Evolutionary conservation across 345 rosid genomes (phyloP).

Genomic region (Eutrema heterophyllum): DNA sequence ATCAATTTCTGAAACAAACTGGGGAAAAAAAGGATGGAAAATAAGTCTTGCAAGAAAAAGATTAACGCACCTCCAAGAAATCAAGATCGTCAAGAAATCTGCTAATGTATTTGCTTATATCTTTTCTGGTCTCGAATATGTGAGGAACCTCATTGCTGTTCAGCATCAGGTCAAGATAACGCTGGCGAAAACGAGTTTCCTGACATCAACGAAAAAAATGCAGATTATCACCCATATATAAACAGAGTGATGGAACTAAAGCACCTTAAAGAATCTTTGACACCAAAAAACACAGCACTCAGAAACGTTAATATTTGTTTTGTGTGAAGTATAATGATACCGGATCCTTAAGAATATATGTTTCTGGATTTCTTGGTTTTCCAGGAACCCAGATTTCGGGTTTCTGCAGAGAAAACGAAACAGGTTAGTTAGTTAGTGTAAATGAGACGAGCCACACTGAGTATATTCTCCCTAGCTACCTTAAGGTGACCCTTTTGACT

Average conservation of each 20-base stretch:
- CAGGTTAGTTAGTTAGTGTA: neutral
- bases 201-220: slow-evolving; percentile 14
- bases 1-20: too few species aligned
- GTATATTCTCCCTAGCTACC: slow-evolving; percentile 40
- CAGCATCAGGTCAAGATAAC: slow-evolving; percentile 78
- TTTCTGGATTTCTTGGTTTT: slow-evolving; percentile 60
- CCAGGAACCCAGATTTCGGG: slow-evolving; percentile 61
- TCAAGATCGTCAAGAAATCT: slow-evolving; percentile 60
- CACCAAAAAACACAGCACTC: neutral
- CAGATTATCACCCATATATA: too few species aligned
- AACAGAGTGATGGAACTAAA: neutral
- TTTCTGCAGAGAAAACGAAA: slow-evolving; percentile 39
- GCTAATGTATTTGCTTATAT: slow-evolving; percentile 44
- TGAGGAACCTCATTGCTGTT: slow-evolving; percentile 49
- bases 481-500: slow-evolving; percentile 37
- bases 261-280: neutral
- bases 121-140: slow-evolving; percentile 60
- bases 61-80: slow-evolving; percentile 61
- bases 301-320: neutral
- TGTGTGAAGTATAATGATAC: slow-evolving; percentile 42
- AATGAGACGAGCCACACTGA: neutral
- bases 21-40: too few species aligned
- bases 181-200: slow-evolving; percentile 90
- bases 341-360: slow-evolving; percentile 75
- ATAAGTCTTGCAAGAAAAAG: neutral